These are phyloP conservation scores for Cephalotrichum gorgonifer DNA, from an alignment of 2,329 filamentous ascomycete genomes.

Conservation along the genomic window DNA sequence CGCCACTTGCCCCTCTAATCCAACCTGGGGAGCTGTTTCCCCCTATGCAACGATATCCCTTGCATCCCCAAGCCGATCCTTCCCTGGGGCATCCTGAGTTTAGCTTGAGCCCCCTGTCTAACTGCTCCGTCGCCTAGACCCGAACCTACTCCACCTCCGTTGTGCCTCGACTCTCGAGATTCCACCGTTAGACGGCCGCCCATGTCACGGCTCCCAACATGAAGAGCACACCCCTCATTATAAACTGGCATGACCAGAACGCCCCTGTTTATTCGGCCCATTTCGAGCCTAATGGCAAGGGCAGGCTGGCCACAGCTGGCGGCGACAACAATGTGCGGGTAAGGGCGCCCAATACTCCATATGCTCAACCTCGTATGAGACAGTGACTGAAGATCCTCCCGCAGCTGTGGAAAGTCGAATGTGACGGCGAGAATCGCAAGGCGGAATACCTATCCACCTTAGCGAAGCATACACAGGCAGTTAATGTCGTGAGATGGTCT, in stretches of 20 bases:
- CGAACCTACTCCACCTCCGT: background rate
- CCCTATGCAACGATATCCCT: background rate
- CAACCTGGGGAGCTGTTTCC: background rate
- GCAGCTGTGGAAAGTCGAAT: constrained; percentile 84
- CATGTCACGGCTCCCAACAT: constrained; percentile 38
- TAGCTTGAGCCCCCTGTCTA: background rate
- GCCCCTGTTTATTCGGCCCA: constrained; percentile 95
- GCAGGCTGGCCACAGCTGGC: constrained; percentile 83
- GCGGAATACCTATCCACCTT: constrained; percentile 89
- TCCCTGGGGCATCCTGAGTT: too few species aligned
- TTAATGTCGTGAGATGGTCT: constrained; percentile 95
- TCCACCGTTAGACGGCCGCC: background rate
- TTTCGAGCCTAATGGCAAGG: constrained; percentile 88
- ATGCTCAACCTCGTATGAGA: background rate
- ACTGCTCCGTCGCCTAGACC: background rate
- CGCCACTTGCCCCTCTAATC: background rate
- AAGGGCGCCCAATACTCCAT: constrained; percentile 21
- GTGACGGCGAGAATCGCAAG: constrained; percentile 73
- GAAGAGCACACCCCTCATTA: constrained; percentile 93
- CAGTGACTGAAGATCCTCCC: background rate
- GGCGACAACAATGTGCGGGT: constrained; percentile 95
- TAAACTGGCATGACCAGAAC: constrained; percentile 98
- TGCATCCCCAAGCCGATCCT: background rate
- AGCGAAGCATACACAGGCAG: constrained; percentile 87
- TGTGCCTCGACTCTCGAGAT: background rate